phyloP scores from a whole-genome alignment of 805 yeast species.

The Candida michaelii region DNA sequence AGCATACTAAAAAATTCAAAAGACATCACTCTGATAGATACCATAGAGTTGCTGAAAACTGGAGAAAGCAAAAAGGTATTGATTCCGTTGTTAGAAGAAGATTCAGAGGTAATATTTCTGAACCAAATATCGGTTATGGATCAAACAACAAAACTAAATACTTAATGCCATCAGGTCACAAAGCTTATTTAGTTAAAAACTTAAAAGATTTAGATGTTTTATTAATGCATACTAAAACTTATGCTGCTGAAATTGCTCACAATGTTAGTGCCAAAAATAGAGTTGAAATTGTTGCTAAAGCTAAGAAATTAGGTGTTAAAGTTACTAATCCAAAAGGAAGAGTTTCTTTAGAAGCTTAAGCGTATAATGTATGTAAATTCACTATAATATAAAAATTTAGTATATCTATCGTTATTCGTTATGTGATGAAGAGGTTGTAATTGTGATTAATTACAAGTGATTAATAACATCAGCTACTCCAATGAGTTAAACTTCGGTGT shows the following conservation, averaged over 20 bases:
- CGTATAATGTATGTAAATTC: slow-evolving; percentile 2
- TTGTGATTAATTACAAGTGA: too few species aligned
- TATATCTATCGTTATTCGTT: slow-evolving; percentile 7
- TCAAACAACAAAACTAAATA: slow-evolving; percentile 98
- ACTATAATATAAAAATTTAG: slow-evolving; percentile 16
- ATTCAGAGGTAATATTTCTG: slow-evolving; percentile 98
- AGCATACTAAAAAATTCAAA: slow-evolving; percentile 98
- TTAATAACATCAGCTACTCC: too few species aligned
- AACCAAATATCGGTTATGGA: slow-evolving; percentile 99
- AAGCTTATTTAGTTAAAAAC: slow-evolving; percentile 92
- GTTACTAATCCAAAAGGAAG: slow-evolving; percentile 99
- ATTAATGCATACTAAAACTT: slow-evolving; percentile 95
- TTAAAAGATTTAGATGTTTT: slow-evolving; percentile 90
- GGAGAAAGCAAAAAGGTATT: slow-evolving; percentile 99
- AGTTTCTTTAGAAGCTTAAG: slow-evolving; percentile 94
- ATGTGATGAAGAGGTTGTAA: too few species aligned
- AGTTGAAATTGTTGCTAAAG: slow-evolving; percentile 92
- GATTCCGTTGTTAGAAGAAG: slow-evolving; percentile 99
- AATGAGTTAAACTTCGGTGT: too few species aligned
- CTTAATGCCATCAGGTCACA: slow-evolving; percentile 97
- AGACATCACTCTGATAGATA: slow-evolving; percentile 99
- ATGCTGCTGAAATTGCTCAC: slow-evolving; percentile 99
- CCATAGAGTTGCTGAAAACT: slow-evolving; percentile 96
- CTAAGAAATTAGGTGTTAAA: slow-evolving; percentile 97
- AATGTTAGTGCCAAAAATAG: slow-evolving; percentile 98